Evolutionary conservation across 2,329 filamentous ascomycete species (phyloP), one percentile per base, ranked within the genome.

Genomic region (Pseudopyrenochaeta lycopersici): DNA sequence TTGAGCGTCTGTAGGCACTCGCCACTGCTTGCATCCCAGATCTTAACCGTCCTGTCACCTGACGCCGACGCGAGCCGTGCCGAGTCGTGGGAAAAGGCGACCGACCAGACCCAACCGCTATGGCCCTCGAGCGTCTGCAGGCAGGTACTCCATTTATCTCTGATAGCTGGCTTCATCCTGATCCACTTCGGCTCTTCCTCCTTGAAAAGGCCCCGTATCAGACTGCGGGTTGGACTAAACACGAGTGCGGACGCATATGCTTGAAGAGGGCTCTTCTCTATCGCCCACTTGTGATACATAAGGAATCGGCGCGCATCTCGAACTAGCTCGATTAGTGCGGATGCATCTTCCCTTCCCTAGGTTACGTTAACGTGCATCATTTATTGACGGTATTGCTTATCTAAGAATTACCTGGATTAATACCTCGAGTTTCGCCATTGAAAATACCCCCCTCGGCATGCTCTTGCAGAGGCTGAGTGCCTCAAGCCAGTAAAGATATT

Each of bases 251-350:
- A 65, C 35, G 45, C 49, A 54, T 70, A 70, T 50, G 49, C 18
- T 33, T 72, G 66, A n/a, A 71, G 55, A 47, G 66, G 64, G 20
- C 18, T 51, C 55, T 17, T n/a, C n/a, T n/a, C n/a, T n/a, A n/a
- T n/a, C n/a, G n/a, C n/a, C n/a, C n/a, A n/a, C n/a, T n/a, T n/a
- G 15, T 39, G 35, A 18, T 39, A 39, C 35, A 39, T 39, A 17
- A 18, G 17, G 10, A 39, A 18, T 17, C 35, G 35, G 7, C 12
- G 35, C 15, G 35, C 15, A 17, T 39, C 35, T 5, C 20, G 15
- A 10, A 39, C 15, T 5, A 18, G 35, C 35, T 18, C n/a, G 4
- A 3, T 18, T 7, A 39, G 15, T n/a, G n/a, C n/a, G n/a, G n/a
- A n/a, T n/a, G n/a, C n/a, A n/a, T n/a, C n/a, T n/a, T n/a, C n/a